phyloP scores from a whole-genome alignment of 805 yeast species.

The Kazachstania psychrophila region DNA sequence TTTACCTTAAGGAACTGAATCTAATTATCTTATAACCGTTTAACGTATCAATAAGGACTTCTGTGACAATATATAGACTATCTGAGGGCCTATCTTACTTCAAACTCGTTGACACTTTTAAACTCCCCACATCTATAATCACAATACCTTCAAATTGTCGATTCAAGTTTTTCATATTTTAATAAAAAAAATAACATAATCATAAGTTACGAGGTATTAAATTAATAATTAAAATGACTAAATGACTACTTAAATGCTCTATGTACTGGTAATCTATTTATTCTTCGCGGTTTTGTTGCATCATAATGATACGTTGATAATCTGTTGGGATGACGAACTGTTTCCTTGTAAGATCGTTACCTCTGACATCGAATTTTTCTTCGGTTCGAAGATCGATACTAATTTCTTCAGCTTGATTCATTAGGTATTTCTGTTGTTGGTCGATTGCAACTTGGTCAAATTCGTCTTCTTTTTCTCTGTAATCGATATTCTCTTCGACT shows the following conservation, averaged over 20 bases:
- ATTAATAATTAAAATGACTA: not conserved
- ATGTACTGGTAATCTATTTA: not conserved
- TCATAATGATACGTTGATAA: conserved; percentile 28
- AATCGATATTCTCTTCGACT: conserved; percentile 82
- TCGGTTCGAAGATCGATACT: conserved; percentile 54
- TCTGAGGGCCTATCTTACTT: too few relatives aligned
- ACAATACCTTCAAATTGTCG: too few relatives aligned
- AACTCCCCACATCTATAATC: too few relatives aligned
- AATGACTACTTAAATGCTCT: not conserved
- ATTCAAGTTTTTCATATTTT: not conserved
- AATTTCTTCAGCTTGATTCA: conserved; percentile 54
- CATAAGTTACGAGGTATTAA: not conserved
- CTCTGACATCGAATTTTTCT: conserved; percentile 65
- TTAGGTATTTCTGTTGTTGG: conserved; percentile 45
- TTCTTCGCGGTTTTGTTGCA: conserved; percentile 7
- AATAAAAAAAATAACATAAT: not conserved
- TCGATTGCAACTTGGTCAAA: conserved; percentile 61
- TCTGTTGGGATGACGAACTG: conserved; percentile 54
- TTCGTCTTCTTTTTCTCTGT: conserved; percentile 84
- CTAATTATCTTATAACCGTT: too few relatives aligned
- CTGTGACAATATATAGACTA: too few relatives aligned
- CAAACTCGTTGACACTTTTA: too few relatives aligned
- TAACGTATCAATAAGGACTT: too few relatives aligned
- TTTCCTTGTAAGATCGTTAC: conserved; percentile 41
- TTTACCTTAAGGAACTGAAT: not conserved